Base-by-base conservation (phyloP, 2,329 filamentous ascomycete species). In the Botrytis medusae region DNA sequence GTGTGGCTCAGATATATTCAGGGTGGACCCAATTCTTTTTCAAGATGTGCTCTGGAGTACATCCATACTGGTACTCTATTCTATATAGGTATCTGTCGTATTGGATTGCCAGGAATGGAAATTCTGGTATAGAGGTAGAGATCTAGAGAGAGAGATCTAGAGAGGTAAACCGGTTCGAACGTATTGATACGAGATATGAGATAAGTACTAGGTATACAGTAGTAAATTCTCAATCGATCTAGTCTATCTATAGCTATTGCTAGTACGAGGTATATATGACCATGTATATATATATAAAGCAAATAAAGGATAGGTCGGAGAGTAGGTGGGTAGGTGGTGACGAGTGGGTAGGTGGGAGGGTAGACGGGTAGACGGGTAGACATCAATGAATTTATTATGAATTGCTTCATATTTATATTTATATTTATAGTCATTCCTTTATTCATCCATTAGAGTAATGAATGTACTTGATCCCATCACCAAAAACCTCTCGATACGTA, bases 1-100 rank as follows among this genome's bases (percentile, higher is more conserved):
- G 59, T 42, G 60, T 42, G 60, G 60, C 60, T 62, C 60, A 62
- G 60, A 62, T 62, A n/a, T 51, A 51, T n/a, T 51, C 48, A 51
- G 32, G 32, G 9, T 37, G 34, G 57, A 25, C 12, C 16, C 29
- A 34, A 9, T 59, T 29, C 54, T 57, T 57, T 29, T 20, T 32
- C 32, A 22, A 59, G 10, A 25, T 51, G 48, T n/a, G 12, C 20
- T 22, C 20, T 20, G 4, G 46, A 48, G 22, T 48, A 48, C 46
- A 44, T n/a, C 3, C 44, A 46, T 46, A 22, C 20, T 9, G 46
- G 46, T 48, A 22, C 9, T 48, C 46, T 48, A 48, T 46, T 46
- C 8, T 46, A 22, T 9, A 20, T 16, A 8, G 44, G 46, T 1
- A 25, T 8, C 48, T 51, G 14, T 14, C 48, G 48, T 51, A 51